These are phyloP conservation scores for Metschnikowia gruessii DNA, from an alignment of 805 yeast species.

Conservation along the genomic window DNA sequence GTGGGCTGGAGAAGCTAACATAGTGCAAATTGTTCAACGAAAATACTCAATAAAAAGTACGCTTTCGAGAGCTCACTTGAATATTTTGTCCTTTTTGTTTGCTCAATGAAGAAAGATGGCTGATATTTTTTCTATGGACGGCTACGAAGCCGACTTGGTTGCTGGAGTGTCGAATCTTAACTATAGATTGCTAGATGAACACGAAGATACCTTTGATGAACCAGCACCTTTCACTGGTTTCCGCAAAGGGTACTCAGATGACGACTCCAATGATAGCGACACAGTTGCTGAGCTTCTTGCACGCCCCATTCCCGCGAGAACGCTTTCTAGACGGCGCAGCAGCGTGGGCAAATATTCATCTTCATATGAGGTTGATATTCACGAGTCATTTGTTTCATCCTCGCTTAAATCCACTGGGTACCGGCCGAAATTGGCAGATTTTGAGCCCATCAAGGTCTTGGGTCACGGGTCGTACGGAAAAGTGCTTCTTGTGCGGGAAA, in stretches of 20 bases:
- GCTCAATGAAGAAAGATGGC: conserved; percentile 25
- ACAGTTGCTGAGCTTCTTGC: conserved; percentile 18
- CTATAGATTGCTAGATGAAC: conserved; percentile 25
- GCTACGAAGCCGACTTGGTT: conserved; percentile 22
- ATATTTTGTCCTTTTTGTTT: not conserved
- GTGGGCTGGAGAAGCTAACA: not conserved
- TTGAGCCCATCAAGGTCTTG: conserved; percentile 69
- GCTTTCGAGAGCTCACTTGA: not conserved
- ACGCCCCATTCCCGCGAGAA: conserved; percentile 14
- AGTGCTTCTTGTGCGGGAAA: conserved; percentile 73
- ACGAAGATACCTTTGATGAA: conserved; percentile 2
- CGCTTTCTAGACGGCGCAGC: conserved; percentile 17
- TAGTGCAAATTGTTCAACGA: not conserved
- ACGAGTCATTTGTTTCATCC: conserved; percentile 31
- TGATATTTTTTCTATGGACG: conserved; percentile 38
- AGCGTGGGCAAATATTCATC: conserved; percentile 23
- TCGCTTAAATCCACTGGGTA: conserved; percentile 17
- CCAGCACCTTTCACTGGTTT: conserved; percentile 5
- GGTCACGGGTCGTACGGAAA: conserved; percentile 91
- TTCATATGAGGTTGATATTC: conserved; percentile 36
- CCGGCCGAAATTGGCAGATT: conserved; percentile 45
- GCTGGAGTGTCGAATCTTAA: conserved; percentile 22
- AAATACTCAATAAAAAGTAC: not conserved
- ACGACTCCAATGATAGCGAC: conserved; percentile 17
- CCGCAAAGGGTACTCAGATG: not conserved